A percentile compares a stretch with the other conserved stretches of the same genome.
phyloP scores from a whole-genome alignment of 2,329 filamentous ascomycete species.

The Sphaerulina populicola region DNA sequence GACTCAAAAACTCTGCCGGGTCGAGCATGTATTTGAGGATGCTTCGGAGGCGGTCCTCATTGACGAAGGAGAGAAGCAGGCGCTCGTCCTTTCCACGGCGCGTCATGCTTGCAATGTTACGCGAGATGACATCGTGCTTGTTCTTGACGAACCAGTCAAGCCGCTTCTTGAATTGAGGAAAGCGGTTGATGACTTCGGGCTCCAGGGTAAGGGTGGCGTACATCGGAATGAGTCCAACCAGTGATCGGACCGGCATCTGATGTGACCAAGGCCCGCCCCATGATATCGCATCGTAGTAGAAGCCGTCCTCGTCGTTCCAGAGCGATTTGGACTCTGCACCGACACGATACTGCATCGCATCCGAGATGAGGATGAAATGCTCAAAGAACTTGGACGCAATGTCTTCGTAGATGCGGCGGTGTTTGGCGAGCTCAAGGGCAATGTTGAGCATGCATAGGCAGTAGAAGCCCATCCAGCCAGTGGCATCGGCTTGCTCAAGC shows the following conservation, averaged over 20 bases:
- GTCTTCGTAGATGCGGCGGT: slow-evolving; percentile 90
- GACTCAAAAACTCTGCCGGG: slow-evolving; percentile 83
- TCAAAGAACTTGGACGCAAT: slow-evolving; percentile 98
- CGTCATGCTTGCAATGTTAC: slow-evolving; percentile 89
- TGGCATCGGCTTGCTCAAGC: slow-evolving; percentile 93
- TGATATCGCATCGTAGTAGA: slow-evolving; percentile 97
- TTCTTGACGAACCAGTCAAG: slow-evolving; percentile 92
- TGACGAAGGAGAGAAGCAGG: slow-evolving; percentile 80
- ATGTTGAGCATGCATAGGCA: slow-evolving; percentile 96
- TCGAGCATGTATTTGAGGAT: slow-evolving; percentile 89
- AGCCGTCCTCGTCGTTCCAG: slow-evolving; percentile 94
- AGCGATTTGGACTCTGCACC: slow-evolving; percentile 68
- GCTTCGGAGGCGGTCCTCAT: slow-evolving; percentile 80
- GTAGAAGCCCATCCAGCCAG: slow-evolving; percentile 98
- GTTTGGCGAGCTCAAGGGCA: slow-evolving; percentile 86
- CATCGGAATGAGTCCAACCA: slow-evolving; percentile 87
- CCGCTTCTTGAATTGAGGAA: slow-evolving; percentile 87
- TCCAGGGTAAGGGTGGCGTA: slow-evolving; percentile 89
- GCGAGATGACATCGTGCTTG: slow-evolving; percentile 73
- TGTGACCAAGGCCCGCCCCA: slow-evolving; percentile 91
- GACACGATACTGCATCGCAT: slow-evolving; percentile 75
- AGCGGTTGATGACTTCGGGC: slow-evolving; percentile 82
- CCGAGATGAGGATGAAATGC: slow-evolving; percentile 95
- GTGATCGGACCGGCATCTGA: slow-evolving; percentile 81
- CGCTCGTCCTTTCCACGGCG: slow-evolving; percentile 85